A percentile compares a stretch with the other conserved stretches of the same genome.
Evolutionary conservation across 2,329 filamentous ascomycete genomes (phyloP).

Genomic region (Diaporthe sp.): DNA sequence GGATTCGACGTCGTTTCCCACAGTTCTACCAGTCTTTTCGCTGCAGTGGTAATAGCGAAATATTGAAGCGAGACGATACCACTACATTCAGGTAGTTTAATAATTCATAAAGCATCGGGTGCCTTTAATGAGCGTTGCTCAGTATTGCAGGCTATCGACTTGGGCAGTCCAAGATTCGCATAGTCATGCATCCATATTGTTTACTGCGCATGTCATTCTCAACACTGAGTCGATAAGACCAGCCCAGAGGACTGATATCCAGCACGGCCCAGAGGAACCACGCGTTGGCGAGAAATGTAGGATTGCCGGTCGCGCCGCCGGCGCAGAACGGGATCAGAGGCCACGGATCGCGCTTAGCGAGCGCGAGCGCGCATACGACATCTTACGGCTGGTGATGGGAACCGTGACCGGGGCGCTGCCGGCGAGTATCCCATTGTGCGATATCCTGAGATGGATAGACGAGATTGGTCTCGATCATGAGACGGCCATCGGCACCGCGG

Average conservation of each 20-base stretch:
- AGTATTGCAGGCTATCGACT: too few relatives aligned
- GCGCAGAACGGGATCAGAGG: background rate
- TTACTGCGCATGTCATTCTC: background rate
- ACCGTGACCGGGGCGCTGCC: background rate
- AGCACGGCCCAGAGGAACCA: background rate
- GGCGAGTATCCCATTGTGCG: background rate
- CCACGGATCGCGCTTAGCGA: background rate
- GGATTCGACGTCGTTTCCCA: background rate
- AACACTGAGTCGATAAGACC: background rate
- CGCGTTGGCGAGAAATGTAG: background rate
- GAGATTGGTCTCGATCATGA: background rate
- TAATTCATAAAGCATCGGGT: background rate
- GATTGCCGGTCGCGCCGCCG: background rate
- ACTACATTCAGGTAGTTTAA: background rate
- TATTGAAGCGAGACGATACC: background rate
- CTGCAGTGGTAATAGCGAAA: too few relatives aligned
- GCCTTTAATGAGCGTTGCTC: background rate
- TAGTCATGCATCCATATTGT: background rate
- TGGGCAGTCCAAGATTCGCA: background rate
- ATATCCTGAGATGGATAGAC: background rate
- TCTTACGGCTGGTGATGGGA: background rate
- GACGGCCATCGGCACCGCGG: background rate
- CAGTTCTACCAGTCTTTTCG: too few relatives aligned
- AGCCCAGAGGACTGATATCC: too few relatives aligned
- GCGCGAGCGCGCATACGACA: background rate